These are phyloP conservation scores for Curvularia lunata DNA, from an alignment of 2,329 filamentous ascomycete genomes.

Conservation along the genomic window DNA sequence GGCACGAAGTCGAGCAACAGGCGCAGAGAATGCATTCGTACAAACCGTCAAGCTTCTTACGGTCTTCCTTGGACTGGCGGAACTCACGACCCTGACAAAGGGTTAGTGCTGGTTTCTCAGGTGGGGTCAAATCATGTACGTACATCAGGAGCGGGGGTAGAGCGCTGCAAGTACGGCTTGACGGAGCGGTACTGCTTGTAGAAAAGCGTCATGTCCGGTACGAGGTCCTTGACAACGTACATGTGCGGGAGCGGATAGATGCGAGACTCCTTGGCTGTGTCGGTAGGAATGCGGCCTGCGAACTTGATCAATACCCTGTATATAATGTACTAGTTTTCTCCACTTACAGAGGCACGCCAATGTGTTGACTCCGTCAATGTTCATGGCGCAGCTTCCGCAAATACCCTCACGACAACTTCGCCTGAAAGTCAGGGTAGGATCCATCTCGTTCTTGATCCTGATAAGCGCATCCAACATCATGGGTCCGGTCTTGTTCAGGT, in stretches of 20 bases:
- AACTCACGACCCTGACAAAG: constrained; percentile 79
- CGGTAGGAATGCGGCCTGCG: constrained; percentile 88
- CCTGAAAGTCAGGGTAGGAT: constrained; percentile 95
- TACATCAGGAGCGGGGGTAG: constrained; percentile 83
- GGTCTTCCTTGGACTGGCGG: constrained; percentile 88
- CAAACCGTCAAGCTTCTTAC: constrained; percentile 94
- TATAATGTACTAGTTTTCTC: neutral
- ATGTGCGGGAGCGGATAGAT: constrained; percentile 98
- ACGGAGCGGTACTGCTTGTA: constrained; percentile 99
- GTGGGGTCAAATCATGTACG: constrained; percentile 46
- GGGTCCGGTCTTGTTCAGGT: constrained; percentile 98
- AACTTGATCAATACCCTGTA: constrained; percentile 17
- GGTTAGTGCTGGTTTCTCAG: constrained; percentile 23
- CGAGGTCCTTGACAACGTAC: constrained; percentile 98
- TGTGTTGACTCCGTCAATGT: constrained; percentile 99
- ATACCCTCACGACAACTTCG: constrained; percentile 97
- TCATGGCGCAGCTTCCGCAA: constrained; percentile 98
- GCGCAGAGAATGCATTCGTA: constrained; percentile 99
- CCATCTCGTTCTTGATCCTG: constrained; percentile 98
- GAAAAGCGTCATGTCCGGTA: constrained; percentile 96
- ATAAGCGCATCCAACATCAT: constrained; percentile 98
- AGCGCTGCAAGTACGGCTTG: constrained; percentile 95
- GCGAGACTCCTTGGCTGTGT: constrained; percentile 80
- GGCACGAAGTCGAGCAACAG: constrained; percentile 98
- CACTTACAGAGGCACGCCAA: constrained; percentile 93